Evolutionary conservation across 768 basidiomycete species (phyloP).

Genomic region (Russula olivacea): DNA sequence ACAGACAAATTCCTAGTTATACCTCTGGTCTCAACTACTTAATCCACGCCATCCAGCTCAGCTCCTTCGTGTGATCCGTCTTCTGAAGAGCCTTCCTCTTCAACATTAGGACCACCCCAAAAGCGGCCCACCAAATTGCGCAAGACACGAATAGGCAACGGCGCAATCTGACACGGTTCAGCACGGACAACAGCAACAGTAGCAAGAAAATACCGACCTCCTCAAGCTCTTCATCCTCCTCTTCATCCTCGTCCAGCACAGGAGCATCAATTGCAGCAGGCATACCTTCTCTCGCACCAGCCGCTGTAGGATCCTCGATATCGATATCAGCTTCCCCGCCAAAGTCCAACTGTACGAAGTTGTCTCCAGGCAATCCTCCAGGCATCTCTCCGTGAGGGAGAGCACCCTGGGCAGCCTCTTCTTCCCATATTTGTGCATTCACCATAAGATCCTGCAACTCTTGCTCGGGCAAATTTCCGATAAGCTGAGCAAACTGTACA

Average conservation of each 20-base stretch:
- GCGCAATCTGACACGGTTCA: constrained; percentile 13
- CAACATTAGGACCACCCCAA: constrained; percentile 15
- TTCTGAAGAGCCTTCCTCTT: constrained; percentile 18
- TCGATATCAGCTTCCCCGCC: constrained; percentile 4
- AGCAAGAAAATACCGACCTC: constrained; percentile 10
- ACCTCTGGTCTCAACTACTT: not conserved
- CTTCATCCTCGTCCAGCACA: constrained; percentile 2
- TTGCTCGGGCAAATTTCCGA: constrained; percentile 24
- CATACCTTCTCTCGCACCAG: not conserved
- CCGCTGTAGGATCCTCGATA: not conserved
- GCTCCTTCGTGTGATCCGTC: constrained; percentile 2
- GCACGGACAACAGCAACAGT: not conserved
- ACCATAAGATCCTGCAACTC: constrained; percentile 20
- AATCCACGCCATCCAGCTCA: constrained; percentile 20
- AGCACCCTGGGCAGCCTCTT: constrained; percentile 14
- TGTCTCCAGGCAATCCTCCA: constrained; percentile 22
- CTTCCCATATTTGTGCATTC: constrained; percentile 19
- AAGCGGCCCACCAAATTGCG: constrained; percentile 23
- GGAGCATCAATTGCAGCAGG: not conserved
- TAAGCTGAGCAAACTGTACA: constrained; percentile 38
- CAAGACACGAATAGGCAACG: constrained; percentile 24
- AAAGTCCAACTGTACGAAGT: constrained; percentile 23
- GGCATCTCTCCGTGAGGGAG: constrained; percentile 24
- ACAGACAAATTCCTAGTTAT: not conserved
- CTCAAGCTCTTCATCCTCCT: constrained; percentile 19